Base-by-base conservation (phyloP, 169 alveolate genomes). In the Cystoisospora suis region DNA sequence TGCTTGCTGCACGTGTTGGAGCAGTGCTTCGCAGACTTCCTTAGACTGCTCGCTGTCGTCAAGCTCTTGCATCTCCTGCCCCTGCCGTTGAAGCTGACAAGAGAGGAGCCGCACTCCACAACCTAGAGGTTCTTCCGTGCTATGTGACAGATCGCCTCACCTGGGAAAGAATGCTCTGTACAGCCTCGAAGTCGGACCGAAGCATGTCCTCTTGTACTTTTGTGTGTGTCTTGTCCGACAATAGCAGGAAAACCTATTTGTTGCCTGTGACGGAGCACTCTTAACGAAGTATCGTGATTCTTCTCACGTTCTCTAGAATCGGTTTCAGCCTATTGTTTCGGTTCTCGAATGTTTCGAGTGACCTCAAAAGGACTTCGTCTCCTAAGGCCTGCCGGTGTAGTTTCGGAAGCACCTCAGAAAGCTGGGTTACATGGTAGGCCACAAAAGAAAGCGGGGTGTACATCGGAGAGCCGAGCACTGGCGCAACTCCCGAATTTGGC, bases 141-240 rank as follows among this genome's bases (percentile, higher is more conserved):
- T 65, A 65, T 1, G n/a, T n/a, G n/a, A n/a, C n/a, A n/a, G n/a
- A n/a, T n/a, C n/a, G n/a, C n/a, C n/a, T 65, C 42, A 65, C 77
- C 77, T 65, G 77, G 6, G 77, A 65, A n/a, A 65, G 34, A 12
- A 65, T 65, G 77, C 44, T 65, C n/a, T 65, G 42, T n/a, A 65
- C 34, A 1, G 77, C 77, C 42, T 65, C 77, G 34, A 65, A 23
- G 44, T n/a, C 77, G 36, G 42, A 32, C 42, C 34, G 77, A 20
- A 65, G 40, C 77, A 65, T 65, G 12, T 65, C 77, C 9, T 6
- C 7, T 36, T 65, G 45, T 7, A 36, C 15, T 6, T 4, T 65
- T n/a, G 77, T 27, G 5, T 1, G 44, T 5, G 27, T 1, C 2
- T 65, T 65, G 45, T 65, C 34, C 77, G 77, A 65, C 77, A 65